A percentile compares a stretch with the other conserved stretches of the same genome.
Conservation (phyloP, 2,329 filamentous ascomycete species). For the Onygena corvina region DNA sequence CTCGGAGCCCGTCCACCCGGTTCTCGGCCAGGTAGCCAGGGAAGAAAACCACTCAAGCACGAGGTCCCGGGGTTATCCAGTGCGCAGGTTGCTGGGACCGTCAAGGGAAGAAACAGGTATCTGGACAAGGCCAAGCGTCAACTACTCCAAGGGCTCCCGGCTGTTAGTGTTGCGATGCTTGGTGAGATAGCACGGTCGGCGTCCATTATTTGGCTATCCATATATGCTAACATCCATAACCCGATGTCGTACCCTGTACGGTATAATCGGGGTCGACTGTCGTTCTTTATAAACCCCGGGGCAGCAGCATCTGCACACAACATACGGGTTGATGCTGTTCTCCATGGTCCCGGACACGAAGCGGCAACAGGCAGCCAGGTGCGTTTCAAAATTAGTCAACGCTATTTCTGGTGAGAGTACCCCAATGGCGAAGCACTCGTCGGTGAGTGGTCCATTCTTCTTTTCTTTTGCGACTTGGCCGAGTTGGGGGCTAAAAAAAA, state of each 20-base stretch:
- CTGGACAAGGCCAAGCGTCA: neutral
- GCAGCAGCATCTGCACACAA: neutral
- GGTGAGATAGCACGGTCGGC: neutral
- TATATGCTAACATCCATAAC: too few species aligned
- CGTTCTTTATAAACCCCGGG: neutral
- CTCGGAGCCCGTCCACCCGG: neutral
- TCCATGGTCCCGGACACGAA: neutral
- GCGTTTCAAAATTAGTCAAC: neutral
- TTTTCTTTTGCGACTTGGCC: neutral
- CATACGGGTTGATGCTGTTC: neutral
- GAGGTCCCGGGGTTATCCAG: neutral
- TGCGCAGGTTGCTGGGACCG: neutral
- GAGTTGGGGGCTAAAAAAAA: neutral
- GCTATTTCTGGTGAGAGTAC: neutral
- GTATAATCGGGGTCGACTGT: neutral
- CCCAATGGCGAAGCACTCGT: neutral
- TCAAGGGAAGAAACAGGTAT: neutral
- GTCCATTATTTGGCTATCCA: too few species aligned
- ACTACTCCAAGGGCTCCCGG: neutral
- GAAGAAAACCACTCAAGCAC: neutral
- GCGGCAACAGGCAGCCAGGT: neutral
- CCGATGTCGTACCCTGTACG: too few species aligned
- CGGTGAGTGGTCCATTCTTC: neutral
- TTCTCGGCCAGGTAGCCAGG: neutral
- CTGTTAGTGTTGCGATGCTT: neutral